phyloP scores from a whole-genome alignment of 1,284 basidiomycete species.

The Trichosporon sp. region DNA sequence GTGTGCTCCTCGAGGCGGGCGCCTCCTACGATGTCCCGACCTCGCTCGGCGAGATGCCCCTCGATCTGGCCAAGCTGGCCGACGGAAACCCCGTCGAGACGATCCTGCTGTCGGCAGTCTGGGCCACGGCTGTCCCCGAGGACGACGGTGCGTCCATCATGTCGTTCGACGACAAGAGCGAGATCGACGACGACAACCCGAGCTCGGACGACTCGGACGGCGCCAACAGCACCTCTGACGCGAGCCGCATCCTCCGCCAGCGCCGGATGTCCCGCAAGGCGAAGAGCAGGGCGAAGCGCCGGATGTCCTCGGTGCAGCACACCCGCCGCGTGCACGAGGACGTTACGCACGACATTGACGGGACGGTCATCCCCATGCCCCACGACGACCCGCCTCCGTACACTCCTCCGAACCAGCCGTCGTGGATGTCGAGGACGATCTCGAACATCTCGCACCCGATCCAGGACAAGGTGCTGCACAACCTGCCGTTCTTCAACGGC shows the following conservation, averaged over 20 bases:
- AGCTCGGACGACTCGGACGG: constrained; percentile 36
- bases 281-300: constrained; percentile 22
- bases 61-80: constrained; percentile 66
- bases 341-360: constrained; percentile 10
- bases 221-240: constrained; percentile 15
- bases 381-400: constrained; percentile 42
- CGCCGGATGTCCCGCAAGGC: constrained; percentile 11
- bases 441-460: constrained; percentile 37
- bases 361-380: constrained; percentile 11
- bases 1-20: constrained; percentile 67
- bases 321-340: background rate
- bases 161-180: constrained; percentile 27
- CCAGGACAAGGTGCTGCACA: constrained; percentile 38
- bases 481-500: constrained; percentile 21
- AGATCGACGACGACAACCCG: constrained; percentile 49
- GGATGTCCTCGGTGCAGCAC: constrained; percentile 5
- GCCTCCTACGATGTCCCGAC: constrained; percentile 75
- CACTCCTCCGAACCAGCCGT: constrained; percentile 27
- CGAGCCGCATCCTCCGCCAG: constrained; percentile 14
- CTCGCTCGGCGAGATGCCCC: constrained; percentile 68
- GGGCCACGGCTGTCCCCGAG: constrained; percentile 27
- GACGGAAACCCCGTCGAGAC: constrained; percentile 53
- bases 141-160: constrained; percentile 11
- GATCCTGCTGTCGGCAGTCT: constrained; percentile 46
- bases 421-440: constrained; percentile 44